Percentiles rank a stretch among this genome's conserved stretches.
Conservation (phyloP, 768 basidiomycete genomes). For the Cystobasidium ongulense region DNA sequence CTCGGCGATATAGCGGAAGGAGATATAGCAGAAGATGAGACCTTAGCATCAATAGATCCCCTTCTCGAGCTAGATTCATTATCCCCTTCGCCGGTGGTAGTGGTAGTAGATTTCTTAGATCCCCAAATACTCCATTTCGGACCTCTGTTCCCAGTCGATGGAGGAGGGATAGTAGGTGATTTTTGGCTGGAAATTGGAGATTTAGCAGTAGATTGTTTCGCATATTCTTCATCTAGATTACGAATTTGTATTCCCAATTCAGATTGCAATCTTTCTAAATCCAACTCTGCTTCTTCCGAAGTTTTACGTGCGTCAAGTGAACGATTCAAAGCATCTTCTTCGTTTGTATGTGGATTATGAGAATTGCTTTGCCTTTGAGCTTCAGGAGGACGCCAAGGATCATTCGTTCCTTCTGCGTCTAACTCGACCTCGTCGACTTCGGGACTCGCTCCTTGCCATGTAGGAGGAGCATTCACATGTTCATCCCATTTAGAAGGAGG, state of each 20-base stretch:
- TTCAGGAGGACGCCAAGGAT: not conserved
- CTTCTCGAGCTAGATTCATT: not conserved
- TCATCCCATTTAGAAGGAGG: conserved; percentile 28
- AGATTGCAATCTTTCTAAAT: not conserved
- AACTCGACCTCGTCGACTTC: not conserved
- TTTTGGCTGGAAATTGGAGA: not conserved
- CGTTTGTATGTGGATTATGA: not conserved
- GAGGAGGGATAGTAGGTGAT: not conserved
- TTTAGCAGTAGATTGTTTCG: not conserved
- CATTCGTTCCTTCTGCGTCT: not conserved
- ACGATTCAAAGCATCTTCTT: not conserved
- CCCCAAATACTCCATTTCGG: conserved; percentile 3
- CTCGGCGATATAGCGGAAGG: not conserved
- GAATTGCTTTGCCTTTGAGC: not conserved
- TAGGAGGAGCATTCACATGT: not conserved
- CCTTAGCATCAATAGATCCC: not conserved
- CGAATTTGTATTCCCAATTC: conserved; percentile 18
- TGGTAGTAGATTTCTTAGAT: not conserved
- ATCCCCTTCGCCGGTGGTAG: not conserved
- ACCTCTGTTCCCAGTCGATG: not conserved
- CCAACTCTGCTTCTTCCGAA: not conserved
- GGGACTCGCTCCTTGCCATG: not conserved
- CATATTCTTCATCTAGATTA: conserved; percentile 26
- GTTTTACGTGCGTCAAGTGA: not conserved
- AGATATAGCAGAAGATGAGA: not conserved